Conservation (phyloP, 306 rosid species). For the Psophocarpus tetragonolobus region DNA sequence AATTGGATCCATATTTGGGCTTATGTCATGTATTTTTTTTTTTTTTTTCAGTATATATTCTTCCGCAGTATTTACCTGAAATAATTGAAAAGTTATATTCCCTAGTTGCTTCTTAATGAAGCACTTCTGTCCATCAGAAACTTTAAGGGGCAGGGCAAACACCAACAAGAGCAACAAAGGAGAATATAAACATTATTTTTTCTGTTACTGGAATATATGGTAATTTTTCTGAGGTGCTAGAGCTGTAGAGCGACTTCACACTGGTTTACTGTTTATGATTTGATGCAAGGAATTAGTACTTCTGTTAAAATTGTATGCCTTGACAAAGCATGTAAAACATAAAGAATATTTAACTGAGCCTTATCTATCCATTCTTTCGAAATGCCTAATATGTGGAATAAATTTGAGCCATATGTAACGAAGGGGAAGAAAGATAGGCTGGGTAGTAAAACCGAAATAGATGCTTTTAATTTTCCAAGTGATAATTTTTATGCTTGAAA, state of each 20-base stretch:
- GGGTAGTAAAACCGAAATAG: conserved; percentile 9
- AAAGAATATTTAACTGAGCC: conserved; percentile 2
- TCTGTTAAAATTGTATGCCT: conserved; percentile 31
- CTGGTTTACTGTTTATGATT: conserved; percentile 19
- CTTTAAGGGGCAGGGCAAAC: conserved; percentile 4
- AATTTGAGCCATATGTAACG: neutral
- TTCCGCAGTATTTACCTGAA: conserved; percentile 22
- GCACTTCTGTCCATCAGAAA: conserved; percentile 31
- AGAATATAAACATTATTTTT: conserved; percentile 29
- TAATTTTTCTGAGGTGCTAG: neutral
- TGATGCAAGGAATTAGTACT: conserved; percentile 26
- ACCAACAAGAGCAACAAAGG: conserved; percentile 28
- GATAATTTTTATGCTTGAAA: conserved; percentile 22
- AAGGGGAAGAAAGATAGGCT: neutral
- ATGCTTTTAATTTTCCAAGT: conserved; percentile 12
- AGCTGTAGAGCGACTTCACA: neutral
- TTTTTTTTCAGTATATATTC: conserved; percentile 23
- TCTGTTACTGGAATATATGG: conserved; percentile 2
- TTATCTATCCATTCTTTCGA: neutral
- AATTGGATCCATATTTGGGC: conserved; percentile 32
- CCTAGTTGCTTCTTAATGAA: conserved; percentile 29
- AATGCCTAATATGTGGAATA: neutral
- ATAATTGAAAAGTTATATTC: conserved; percentile 25
- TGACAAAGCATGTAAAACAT: conserved; percentile 21
- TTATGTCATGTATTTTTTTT: neutral